Evolutionary conservation across 1,139 yeast species (phyloP), one percentile per base, ranked within the genome.

Genomic region (Blastobotrys ciferrii): DNA sequence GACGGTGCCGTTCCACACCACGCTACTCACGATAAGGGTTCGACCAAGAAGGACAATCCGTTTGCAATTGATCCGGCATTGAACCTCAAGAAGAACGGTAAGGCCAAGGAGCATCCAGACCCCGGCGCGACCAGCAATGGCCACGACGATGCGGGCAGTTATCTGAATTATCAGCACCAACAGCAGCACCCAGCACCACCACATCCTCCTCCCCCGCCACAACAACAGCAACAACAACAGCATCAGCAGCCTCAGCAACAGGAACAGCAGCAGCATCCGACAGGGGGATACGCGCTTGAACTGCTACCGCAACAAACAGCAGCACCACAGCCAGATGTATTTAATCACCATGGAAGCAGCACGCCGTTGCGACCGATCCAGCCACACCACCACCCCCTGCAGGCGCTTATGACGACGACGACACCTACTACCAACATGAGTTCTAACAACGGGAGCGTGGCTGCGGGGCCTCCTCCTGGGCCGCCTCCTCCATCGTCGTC

Each of bases 241-340:
- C 48, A 31, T 9, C 48, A 51, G 23, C 55, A 43, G 3, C 52
- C 46, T 32, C 58, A 54, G 32, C 60, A 54, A 45, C 60, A 57
- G 37, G 59, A 55, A 25, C 58, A 52, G 30, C 55, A 53, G 31
- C 51, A 33, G 45, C 49, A 18, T 23, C n/a, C 33, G 25, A 12
- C 17, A 31, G 37, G 37, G 37, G 38, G 44, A 19, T 14, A 41
- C 14, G 6, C 15, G 28, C 18, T 13, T 13, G 37, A 18, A 12
- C 18, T 15, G 18, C 14, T 14, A 12, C 37, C 15, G 14, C 37
- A 23, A 23, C 28, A 23, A 9, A 9, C 28, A 5, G 5, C 28
- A 9, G 9, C 5, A 23, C 28, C 28, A 23, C 28, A 23, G 28
- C 28, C 28, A 9, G 28, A 23, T 9, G 28, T 23, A 6, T 23